Evolutionary conservation across 441 rosid genomes (phyloP).

Genomic region (Melastoma candidum): DNA sequence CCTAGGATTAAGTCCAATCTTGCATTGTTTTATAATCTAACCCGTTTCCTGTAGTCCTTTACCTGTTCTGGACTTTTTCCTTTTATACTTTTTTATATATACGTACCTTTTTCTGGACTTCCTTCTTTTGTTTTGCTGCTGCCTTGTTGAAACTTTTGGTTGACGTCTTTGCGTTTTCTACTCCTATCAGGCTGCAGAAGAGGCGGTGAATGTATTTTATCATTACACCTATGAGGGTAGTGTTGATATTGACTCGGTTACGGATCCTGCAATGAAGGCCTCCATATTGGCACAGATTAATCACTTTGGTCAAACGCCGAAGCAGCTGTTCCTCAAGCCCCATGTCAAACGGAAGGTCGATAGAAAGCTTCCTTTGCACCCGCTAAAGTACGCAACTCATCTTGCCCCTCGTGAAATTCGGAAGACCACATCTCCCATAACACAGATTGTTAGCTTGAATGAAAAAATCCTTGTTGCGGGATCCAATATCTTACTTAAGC

Average conservation of each 20-base stretch:
- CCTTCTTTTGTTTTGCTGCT: not conserved
- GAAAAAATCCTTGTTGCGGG: constrained; percentile 86
- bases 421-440: constrained; percentile 58
- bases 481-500: constrained; percentile 71
- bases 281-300: constrained; percentile 93
- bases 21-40: no score
- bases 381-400: constrained; percentile 73
- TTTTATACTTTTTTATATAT: not conserved
- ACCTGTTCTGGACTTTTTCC: no score
- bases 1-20: no score
- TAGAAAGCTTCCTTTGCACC: constrained; percentile 72
- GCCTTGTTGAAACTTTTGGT: constrained; percentile 4
- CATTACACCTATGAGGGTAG: constrained; percentile 98
- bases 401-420: constrained; percentile 87
- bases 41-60: no score
- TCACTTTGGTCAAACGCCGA: constrained; percentile 97
- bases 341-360: constrained; percentile 74
- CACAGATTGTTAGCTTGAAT: constrained; percentile 67
- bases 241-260: constrained; percentile 90
- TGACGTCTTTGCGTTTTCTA: constrained; percentile 4
- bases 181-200: constrained; percentile 85
- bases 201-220: constrained; percentile 89
- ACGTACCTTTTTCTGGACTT: no score
- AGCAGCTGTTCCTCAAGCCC: constrained; percentile 81
- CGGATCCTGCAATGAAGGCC: constrained; percentile 96